These are phyloP conservation scores for Hippophae rhamnoides DNA, from an alignment of 306 rosid genomes.

Conservation along the genomic window DNA sequence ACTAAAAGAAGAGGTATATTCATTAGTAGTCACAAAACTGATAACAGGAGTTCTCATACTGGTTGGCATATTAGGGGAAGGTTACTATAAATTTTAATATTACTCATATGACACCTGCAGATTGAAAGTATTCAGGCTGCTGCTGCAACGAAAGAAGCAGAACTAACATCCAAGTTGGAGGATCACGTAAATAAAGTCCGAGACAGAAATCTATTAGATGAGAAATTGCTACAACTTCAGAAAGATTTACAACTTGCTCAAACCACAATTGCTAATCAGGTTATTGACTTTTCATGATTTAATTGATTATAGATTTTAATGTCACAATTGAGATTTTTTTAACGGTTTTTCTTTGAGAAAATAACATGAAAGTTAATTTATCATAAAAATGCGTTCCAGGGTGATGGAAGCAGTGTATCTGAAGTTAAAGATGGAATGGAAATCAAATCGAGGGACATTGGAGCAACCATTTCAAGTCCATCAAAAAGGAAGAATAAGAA, in stretches of 20 bases:
- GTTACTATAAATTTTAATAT: conserved; percentile 4
- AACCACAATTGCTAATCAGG: conserved; percentile 46
- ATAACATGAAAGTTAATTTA: conserved; percentile 5
- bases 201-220: conserved; percentile 47
- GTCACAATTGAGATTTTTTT: no score
- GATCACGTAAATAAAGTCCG: conserved; percentile 38
- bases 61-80: not conserved
- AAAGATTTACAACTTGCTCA: conserved; percentile 55
- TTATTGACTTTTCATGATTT: conserved; percentile 11
- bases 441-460: conserved; percentile 71
- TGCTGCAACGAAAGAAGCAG: conserved; percentile 54
- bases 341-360: not conserved
- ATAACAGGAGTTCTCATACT: not conserved
- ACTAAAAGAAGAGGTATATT: conserved; percentile 58
- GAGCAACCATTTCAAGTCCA: conserved; percentile 51
- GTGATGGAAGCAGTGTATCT: conserved; percentile 26
- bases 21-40: conserved; percentile 8
- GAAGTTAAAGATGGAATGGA: conserved; percentile 44
- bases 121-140: conserved; percentile 46
- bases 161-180: conserved; percentile 49
- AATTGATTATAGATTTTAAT: not conserved
- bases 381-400: conserved; percentile 36
- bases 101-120: conserved; percentile 30
- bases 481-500: conserved; percentile 75
- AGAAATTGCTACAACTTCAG: conserved; percentile 52